These are phyloP conservation scores for Coemansia sp. DNA, from an alignment of 192 early-diverging fungal genomes.

Conservation along the genomic window DNA sequence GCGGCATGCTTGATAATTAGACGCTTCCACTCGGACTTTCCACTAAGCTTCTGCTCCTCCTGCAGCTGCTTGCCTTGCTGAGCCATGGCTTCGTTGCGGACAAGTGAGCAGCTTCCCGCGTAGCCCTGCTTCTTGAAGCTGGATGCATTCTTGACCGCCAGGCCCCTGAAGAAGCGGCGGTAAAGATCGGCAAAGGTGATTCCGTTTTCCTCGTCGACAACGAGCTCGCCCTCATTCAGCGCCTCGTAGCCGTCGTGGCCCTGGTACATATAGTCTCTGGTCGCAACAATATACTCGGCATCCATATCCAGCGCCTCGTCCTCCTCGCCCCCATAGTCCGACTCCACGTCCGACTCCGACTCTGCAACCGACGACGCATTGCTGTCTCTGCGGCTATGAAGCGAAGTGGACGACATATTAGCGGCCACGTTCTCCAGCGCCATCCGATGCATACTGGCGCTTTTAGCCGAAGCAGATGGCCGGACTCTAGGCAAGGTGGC, in stretches of 20 bases:
- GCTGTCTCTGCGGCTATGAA: background rate
- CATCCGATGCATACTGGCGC: constrained; percentile 19
- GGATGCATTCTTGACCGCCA: constrained; percentile 60
- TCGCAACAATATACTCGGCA: constrained; percentile 54
- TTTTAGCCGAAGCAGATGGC: constrained; percentile 5
- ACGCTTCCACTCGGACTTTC: constrained; percentile 24
- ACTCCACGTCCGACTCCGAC: constrained; percentile 24
- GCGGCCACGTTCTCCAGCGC: constrained; percentile 23
- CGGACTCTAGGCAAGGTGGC: background rate
- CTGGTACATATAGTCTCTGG: constrained; percentile 60
- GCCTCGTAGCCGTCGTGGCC: constrained; percentile 62
- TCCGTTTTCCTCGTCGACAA: constrained; percentile 65
- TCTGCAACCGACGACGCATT: constrained; percentile 19
- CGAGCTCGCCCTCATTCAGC: constrained; percentile 44
- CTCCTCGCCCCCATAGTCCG: constrained; percentile 36
- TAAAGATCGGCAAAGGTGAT: constrained; percentile 57
- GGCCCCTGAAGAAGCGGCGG: constrained; percentile 58
- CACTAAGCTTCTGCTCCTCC: background rate
- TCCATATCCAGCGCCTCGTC: constrained; percentile 54
- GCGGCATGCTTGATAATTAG: constrained; percentile 44
- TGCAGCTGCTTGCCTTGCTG: background rate
- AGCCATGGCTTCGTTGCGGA: constrained; percentile 7
- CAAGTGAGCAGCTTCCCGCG: constrained; percentile 22
- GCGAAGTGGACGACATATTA: constrained; percentile 1
- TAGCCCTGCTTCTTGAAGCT: constrained; percentile 35